A percentile compares a stretch with the other conserved stretches of the same genome.
Conservation (phyloP, 306 rosid genomes). For the Medicago ruthenica region DNA sequence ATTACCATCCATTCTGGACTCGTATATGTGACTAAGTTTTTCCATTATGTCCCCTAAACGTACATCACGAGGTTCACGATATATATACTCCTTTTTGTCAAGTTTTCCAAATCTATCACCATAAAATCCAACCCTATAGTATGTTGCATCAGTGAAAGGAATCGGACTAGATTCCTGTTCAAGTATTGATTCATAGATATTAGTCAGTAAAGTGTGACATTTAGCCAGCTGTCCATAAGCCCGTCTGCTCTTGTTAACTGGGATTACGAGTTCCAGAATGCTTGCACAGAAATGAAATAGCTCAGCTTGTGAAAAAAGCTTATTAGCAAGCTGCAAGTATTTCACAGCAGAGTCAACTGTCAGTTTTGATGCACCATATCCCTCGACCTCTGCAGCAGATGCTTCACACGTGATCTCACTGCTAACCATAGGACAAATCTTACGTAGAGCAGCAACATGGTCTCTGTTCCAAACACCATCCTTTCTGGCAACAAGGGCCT, state of each 20-base stretch:
- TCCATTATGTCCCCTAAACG: constrained; percentile 99
- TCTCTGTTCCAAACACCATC: constrained; percentile 99
- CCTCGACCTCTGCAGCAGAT: constrained; percentile 98
- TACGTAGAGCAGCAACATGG: constrained; percentile 87
- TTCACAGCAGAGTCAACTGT: constrained; percentile 97
- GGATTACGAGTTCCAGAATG: constrained; percentile 94
- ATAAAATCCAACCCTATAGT: constrained; percentile 94
- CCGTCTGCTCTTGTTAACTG: constrained; percentile 94
- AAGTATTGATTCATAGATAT: constrained; percentile 88
- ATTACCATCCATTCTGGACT: constrained; percentile 90
- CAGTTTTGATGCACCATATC: constrained; percentile 95
- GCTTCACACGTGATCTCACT: constrained; percentile 95
- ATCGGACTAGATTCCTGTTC: constrained; percentile 98
- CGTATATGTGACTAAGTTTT: constrained; percentile 91
- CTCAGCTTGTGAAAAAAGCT: constrained; percentile 97
- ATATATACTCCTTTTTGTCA: constrained; percentile 84
- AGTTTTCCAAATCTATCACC: constrained; percentile 89
- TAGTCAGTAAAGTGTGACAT: constrained; percentile 88
- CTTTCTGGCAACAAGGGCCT: constrained; percentile 98
- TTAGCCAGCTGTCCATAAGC: constrained; percentile 90
- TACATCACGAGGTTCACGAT: constrained; percentile 97
- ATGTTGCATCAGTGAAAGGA: constrained; percentile 95
- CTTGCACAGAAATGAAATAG: constrained; percentile 97
- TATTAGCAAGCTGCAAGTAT: constrained; percentile 95
- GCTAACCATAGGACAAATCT: constrained; percentile 98